Base-by-base conservation (phyloP, 1,139 yeast genomes). In the Taphrina communis region DNA sequence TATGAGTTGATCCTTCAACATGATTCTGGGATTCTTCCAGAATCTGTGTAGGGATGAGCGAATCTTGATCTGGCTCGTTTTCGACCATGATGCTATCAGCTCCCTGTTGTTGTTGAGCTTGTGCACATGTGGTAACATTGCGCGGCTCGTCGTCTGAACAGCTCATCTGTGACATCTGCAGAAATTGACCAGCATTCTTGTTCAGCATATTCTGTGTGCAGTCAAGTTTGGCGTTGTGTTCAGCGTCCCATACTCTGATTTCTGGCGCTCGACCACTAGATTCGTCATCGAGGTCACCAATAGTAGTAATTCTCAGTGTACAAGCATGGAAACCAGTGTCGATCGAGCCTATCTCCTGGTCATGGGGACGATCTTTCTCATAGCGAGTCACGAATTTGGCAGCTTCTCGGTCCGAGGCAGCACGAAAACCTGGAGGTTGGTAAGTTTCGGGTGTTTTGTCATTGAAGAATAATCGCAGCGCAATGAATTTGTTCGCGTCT, bases 401-500 rank as follows among this genome's bases (percentile, higher is more conserved):
- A 4, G 39, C n/a, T n/a, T 78, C 80, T 60, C 74, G 71, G 0
- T 83, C 39, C 2, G 60, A 74, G 4, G 84, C 82, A 73, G 84
- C 86, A 67, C 75, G 78, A 72, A 85, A 85, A 25, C 79, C 74
- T 0, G 78, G 77, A 0, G 88, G 86, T 72, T 84, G 86, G 72
- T 82, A 85, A 46, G 78, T 76, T 0, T 70, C 65, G 1, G 88
- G 86, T 48, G 85, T 81, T 1, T 67, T 70, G 3, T 83, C 84
- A 70, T 82, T 84, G 73, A 82, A 85, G 71, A 84, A 70, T 66
- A 86, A 75, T 70, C 84, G 79, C 78, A 86, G 79, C 0, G 83
- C 78, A 48, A 84, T 73, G 66, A 73, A 81, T 67, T 84, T 80
- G 63, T 81, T 77, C 1, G 76, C 70, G 14, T 63, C 63, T 14